Evolutionary conservation across 2,329 filamentous ascomycete genomes (phyloP).

Genomic region (Venturia effusa): DNA sequence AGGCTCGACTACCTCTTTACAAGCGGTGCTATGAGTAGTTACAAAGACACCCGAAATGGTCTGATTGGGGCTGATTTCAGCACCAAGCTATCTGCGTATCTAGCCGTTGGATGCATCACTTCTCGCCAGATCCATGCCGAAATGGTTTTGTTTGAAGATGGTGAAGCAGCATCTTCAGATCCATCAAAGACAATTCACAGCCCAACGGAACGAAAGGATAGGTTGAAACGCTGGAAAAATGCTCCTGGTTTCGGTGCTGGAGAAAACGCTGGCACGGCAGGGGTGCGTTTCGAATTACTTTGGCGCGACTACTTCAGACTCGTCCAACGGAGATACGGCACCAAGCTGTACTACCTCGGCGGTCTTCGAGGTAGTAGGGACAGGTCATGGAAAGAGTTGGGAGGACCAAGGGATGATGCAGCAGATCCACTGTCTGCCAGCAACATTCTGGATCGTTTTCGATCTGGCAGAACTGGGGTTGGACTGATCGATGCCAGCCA

Average conservation of each 20-base stretch:
- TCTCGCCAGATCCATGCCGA: slow-evolving; percentile 60
- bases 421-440: slow-evolving; percentile 9
- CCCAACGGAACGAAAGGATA: background rate
- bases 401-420: slow-evolving; percentile 25
- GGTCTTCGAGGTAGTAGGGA: slow-evolving; percentile 46
- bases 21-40: slow-evolving; percentile 49
- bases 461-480: slow-evolving; percentile 60
- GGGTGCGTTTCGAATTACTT: slow-evolving; percentile 60
- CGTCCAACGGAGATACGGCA: slow-evolving; percentile 58
- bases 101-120: slow-evolving; percentile 62
- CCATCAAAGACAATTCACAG: background rate
- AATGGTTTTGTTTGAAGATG: slow-evolving; percentile 61
- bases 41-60: slow-evolving; percentile 62
- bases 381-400: slow-evolving; percentile 32
- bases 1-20: slow-evolving; percentile 51
- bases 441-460: slow-evolving; percentile 38
- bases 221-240: background rate
- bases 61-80: slow-evolving; percentile 60
- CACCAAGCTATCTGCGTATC: slow-evolving; percentile 64
- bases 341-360: slow-evolving; percentile 50
- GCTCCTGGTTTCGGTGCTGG: slow-evolving; percentile 53
- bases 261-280: slow-evolving; percentile 60
- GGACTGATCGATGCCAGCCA: slow-evolving; percentile 69
- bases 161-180: slow-evolving; percentile 21
- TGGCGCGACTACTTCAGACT: slow-evolving; percentile 78